Percentiles rank a stretch among this genome's conserved stretches.
Evolutionary conservation across 306 rosid species (phyloP).

Genomic region (Vigna hirtella): DNA sequence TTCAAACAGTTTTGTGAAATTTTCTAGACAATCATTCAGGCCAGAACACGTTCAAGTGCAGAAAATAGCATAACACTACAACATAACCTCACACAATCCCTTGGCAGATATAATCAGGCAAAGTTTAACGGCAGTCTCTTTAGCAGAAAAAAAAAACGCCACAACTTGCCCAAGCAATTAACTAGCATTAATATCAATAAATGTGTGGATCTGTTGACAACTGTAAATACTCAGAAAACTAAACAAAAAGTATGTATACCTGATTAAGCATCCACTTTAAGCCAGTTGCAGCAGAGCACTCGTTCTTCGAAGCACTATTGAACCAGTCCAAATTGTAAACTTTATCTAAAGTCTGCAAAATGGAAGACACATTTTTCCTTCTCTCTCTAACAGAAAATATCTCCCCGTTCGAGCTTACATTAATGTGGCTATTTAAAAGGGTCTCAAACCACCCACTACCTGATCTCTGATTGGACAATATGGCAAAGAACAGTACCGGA

Average conservation of each 20-base stretch:
- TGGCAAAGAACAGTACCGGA: constrained; percentile 84
- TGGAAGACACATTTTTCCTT: constrained; percentile 71
- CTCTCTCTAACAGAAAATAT: constrained; percentile 76
- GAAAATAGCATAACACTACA: constrained; percentile 33
- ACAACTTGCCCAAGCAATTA: background rate
- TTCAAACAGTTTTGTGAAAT: constrained; percentile 13
- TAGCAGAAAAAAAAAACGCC: background rate
- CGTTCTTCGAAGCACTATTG: constrained; percentile 95
- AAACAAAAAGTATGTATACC: constrained; percentile 50
- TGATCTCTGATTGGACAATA: constrained; percentile 91
- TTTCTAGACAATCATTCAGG: constrained; percentile 26
- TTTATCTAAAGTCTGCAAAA: constrained; percentile 75
- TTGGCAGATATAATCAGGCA: constrained; percentile 17
- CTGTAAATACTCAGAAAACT: constrained; percentile 4
- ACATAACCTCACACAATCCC: constrained; percentile 24
- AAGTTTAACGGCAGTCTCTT: constrained; percentile 4
- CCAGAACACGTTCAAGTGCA: background rate
- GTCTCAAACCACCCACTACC: constrained; percentile 99
- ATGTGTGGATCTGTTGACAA: background rate
- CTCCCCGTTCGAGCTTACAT: constrained; percentile 94
- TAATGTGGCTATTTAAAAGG: constrained; percentile 79
- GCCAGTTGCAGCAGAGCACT: constrained; percentile 94
- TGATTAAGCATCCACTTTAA: constrained; percentile 99
- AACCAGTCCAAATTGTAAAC: constrained; percentile 93
- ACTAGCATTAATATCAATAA: background rate